Evolutionary conservation across 148 eudicot genomes (phyloP).

Genomic region (Fagopyrum homotropicum): DNA sequence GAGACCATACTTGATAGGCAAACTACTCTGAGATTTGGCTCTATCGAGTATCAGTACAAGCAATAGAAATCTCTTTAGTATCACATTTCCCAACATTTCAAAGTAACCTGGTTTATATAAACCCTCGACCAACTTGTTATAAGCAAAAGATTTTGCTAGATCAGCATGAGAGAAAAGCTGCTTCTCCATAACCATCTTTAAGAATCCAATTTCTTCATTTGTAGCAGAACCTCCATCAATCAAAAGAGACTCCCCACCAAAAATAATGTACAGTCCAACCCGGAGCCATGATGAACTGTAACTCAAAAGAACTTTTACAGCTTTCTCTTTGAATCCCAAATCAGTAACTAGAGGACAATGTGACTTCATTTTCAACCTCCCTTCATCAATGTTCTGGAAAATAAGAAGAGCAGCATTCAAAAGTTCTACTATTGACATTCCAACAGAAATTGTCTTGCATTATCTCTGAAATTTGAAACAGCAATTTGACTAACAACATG

Average conservation of each 20-base stretch:
- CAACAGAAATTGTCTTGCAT: constrained; percentile 1
- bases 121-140: constrained; percentile 90
- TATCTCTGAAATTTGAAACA: neutral
- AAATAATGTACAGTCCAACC: constrained; percentile 66
- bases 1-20: constrained; percentile 84
- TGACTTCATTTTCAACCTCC: constrained; percentile 83
- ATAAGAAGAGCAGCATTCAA: constrained; percentile 1
- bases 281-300: constrained; percentile 85
- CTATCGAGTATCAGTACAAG: constrained; percentile 84
- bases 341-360: constrained; percentile 90
- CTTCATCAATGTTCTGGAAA: constrained; percentile 82
- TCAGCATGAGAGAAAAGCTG: constrained; percentile 73
- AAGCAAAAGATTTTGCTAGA: constrained; percentile 71
- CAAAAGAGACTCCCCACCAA: constrained; percentile 88
- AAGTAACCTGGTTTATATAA: constrained; percentile 91
- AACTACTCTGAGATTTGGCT: constrained; percentile 66
- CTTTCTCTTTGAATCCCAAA: constrained; percentile 85
- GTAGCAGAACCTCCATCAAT: constrained; percentile 43
- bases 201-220: constrained; percentile 69
- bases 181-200: constrained; percentile 79
- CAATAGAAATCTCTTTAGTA: constrained; percentile 80
- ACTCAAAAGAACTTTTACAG: constrained; percentile 56
- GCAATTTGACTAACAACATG: neutral
- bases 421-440: neutral
- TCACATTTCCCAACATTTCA: constrained; percentile 65